These are phyloP conservation scores for Schizosaccharomyces lindneri DNA, from an alignment of 805 yeast genomes.

Conservation along the genomic window DNA sequence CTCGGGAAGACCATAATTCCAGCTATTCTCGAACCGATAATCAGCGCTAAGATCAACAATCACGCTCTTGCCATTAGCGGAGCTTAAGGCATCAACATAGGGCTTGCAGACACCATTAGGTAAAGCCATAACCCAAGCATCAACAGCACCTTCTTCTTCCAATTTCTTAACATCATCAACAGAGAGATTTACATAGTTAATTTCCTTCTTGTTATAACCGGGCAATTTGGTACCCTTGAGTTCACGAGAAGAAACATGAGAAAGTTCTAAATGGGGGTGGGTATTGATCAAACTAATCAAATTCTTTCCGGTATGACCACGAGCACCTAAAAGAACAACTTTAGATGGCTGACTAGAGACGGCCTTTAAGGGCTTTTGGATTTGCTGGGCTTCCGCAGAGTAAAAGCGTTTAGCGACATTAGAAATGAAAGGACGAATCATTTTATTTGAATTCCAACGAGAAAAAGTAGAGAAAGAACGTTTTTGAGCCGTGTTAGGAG, in stretches of 20 bases:
- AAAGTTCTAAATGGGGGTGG: constrained; percentile 68
- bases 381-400: background rate
- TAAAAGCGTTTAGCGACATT: background rate
- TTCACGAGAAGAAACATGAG: constrained; percentile 92
- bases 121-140: constrained; percentile 96
- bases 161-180: constrained; percentile 60
- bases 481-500: background rate
- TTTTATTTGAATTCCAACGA: background rate
- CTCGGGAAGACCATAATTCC: constrained; percentile 94
- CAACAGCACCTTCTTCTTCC: constrained; percentile 57
- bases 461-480: background rate
- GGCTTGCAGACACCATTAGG: constrained; percentile 83
- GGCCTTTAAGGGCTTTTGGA: background rate
- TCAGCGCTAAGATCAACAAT: constrained; percentile 89
- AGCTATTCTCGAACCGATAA: constrained; percentile 65
- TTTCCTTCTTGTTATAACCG: constrained; percentile 63
- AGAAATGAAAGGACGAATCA: background rate
- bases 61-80: constrained; percentile 42
- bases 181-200: constrained; percentile 64
- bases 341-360: constrained; percentile 29
- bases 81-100: constrained; percentile 20
- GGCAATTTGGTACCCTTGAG: constrained; percentile 62
- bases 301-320: constrained; percentile 93
- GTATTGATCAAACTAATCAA: constrained; percentile 62
- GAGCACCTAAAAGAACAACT: constrained; percentile 90